Base-by-base conservation (phyloP, 805 yeast species). In the Wickerhamiella allomyrinae region DNA sequence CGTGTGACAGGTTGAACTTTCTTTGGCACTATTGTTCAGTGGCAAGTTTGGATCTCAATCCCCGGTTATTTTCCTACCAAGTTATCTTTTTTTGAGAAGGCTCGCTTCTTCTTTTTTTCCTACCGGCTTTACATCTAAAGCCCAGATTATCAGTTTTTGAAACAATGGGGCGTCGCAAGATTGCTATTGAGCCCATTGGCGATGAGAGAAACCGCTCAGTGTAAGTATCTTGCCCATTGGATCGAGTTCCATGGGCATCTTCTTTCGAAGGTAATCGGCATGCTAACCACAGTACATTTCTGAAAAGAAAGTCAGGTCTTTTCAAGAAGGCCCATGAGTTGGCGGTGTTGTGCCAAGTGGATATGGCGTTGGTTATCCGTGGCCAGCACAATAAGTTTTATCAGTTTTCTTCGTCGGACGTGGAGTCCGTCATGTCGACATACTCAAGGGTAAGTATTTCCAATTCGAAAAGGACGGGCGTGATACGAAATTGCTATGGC, bases 151-250 rank as follows among this genome's bases (percentile, higher is more conserved):
- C n/a, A 7, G 3, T 13, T 27, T 13, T 27, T 27, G 15, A 10
- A 27, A 6, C 37, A 40, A 91, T 89, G 98, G 98, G 98, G 41
- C 79, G 98, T 69, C 80, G 96, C 66, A 91, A 89, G 62, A 89
- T 89, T 50, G 91, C 82, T 48, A 89, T 89, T 53, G 77, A 83
- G 61, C 97, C 97, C 29, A 77, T 89, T 45, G 67, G 76, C 10
- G 95, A 89, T 53, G 96, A 89, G 59, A 69, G 97, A 43, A 89
- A 86, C 62, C 60, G 70, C 10, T 53, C 63, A 29, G 68, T 66
- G 56, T 57, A 55, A 47, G 61, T 55, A 35, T 24, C 10, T 5
- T 7, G 11, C 6, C 19, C 11, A 15, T 13, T 13, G 7, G 8
- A 13, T 29, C 17, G 23, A 7, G 14, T 20, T 10, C 27, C 6